These are phyloP conservation scores for Quaeritorhiza haematococci DNA, from an alignment of 371 early-diverging fungal species.

Conservation along the genomic window DNA sequence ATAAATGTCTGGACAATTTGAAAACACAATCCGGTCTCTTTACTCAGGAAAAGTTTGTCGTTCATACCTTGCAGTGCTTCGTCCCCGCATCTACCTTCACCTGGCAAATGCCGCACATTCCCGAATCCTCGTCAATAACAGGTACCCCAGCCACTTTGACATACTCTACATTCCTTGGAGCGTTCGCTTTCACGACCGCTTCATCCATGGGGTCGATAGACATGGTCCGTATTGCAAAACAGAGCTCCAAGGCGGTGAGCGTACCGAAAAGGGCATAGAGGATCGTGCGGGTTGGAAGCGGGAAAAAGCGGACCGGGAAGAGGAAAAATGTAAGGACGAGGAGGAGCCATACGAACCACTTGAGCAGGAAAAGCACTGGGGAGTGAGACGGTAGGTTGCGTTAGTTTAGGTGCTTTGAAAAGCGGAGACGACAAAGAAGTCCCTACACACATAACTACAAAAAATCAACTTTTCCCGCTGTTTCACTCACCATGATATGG, in stretches of 20 bases:
- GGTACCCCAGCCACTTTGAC: constrained; percentile 61
- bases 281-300: constrained; percentile 4
- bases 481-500: constrained; percentile 5
- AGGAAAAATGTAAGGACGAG: constrained; percentile 41
- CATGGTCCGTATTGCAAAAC: constrained; percentile 26
- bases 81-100: constrained; percentile 46
- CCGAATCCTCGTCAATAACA: constrained; percentile 56
- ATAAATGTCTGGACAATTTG: background rate
- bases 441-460: too few species aligned
- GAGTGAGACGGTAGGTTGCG: background rate
- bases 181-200: constrained; percentile 30
- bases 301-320: constrained; percentile 35
- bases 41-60: background rate
- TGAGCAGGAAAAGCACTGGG: constrained; percentile 25
- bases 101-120: constrained; percentile 68
- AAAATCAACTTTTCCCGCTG: background rate
- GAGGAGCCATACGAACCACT: constrained; percentile 43
- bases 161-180: constrained; percentile 59
- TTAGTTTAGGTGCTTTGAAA: background rate
- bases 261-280: constrained; percentile 13
- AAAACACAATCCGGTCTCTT: background rate
- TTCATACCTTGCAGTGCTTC: constrained; percentile 37
- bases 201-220: constrained; percentile 41
- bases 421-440: background rate
- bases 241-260: constrained; percentile 12